Conservation (phyloP, 2,329 filamentous ascomycete genomes). For the Geosmithia flava region DNA sequence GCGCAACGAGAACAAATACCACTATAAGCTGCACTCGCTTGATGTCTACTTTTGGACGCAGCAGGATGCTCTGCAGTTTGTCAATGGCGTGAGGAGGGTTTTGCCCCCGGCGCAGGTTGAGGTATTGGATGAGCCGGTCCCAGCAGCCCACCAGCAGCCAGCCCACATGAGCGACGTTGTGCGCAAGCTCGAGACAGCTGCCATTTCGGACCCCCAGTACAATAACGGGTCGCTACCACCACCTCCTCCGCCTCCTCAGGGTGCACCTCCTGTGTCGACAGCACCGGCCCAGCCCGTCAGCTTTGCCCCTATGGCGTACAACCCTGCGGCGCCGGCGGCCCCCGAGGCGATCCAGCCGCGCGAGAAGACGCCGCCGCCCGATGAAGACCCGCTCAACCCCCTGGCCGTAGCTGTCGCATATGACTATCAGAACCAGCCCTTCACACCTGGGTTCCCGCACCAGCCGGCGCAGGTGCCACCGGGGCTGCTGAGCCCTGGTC, state of each 20-base stretch:
- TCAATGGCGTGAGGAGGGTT: constrained; percentile 55
- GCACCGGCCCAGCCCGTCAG: constrained; percentile 19
- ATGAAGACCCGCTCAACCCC: constrained; percentile 48
- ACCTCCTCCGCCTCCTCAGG: constrained; percentile 12
- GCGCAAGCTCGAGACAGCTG: constrained; percentile 59
- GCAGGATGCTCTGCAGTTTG: constrained; percentile 56
- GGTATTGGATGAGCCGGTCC: constrained; percentile 50
- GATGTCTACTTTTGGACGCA: constrained; percentile 74
- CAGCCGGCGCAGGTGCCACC: constrained; percentile 28
- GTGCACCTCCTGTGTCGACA: constrained; percentile 2
- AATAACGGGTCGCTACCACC: constrained; percentile 6
- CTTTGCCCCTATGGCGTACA: constrained; percentile 60
- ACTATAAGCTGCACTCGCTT: constrained; percentile 64
- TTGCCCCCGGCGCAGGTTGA: constrained; percentile 48
- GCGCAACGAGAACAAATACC: constrained; percentile 63
- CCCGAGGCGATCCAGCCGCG: constrained; percentile 60
- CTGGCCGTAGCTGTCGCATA: constrained; percentile 44
- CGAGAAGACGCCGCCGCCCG: constrained; percentile 70
- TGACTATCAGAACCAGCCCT: constrained; percentile 41
- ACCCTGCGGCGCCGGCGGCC: constrained; percentile 65
- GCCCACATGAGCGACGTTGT: constrained; percentile 55
- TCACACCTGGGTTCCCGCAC: constrained; percentile 38
- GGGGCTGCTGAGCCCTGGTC: constrained; percentile 26
- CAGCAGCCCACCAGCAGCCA: constrained; percentile 27
- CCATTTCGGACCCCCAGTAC: constrained; percentile 48